These are phyloP conservation scores for Tilletiopsis washingtonensis DNA, from an alignment of 1,284 basidiomycete species.

Conservation along the genomic window DNA sequence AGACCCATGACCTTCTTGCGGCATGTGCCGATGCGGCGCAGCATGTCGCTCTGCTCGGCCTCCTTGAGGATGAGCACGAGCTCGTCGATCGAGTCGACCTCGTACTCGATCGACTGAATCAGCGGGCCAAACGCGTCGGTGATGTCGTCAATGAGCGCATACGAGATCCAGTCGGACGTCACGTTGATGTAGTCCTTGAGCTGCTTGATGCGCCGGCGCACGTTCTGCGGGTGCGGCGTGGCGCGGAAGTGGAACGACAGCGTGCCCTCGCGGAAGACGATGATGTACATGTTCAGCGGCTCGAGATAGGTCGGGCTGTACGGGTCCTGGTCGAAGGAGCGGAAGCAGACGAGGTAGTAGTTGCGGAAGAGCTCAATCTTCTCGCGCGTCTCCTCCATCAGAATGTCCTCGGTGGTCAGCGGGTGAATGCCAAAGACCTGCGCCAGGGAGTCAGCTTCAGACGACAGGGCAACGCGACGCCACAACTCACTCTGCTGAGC, in stretches of 20 bases:
- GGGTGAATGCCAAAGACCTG: conserved; percentile 89
- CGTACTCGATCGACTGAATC: conserved; percentile 97
- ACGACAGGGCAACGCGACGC: neutral
- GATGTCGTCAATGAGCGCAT: conserved; percentile 98
- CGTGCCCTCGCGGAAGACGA: conserved; percentile 97
- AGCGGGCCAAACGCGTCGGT: conserved; percentile 98
- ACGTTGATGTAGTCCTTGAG: conserved; percentile 98
- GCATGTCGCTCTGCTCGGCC: conserved; percentile 71
- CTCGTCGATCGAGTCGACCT: conserved; percentile 98
- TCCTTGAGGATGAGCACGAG: conserved; percentile 90
- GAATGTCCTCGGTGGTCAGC: conserved; percentile 96
- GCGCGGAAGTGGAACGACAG: conserved; percentile 95
- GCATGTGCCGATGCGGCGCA: conserved; percentile 80
- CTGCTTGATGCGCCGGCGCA: conserved; percentile 94
- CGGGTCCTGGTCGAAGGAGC: conserved; percentile 96
- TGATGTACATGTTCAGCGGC: conserved; percentile 98
- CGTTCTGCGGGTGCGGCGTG: conserved; percentile 95
- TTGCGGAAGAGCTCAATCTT: conserved; percentile 98
- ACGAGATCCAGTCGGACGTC: conserved; percentile 99
- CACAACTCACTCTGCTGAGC: conserved; percentile 55
- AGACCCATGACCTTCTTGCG: conserved; percentile 99
- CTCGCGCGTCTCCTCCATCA: conserved; percentile 98
- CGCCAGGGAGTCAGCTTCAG: neutral
- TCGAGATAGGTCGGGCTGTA: conserved; percentile 97
- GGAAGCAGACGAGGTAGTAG: conserved; percentile 98